phyloP scores from a whole-genome alignment of 2,329 filamentous ascomycete species.

The Penicillium digitatum region DNA sequence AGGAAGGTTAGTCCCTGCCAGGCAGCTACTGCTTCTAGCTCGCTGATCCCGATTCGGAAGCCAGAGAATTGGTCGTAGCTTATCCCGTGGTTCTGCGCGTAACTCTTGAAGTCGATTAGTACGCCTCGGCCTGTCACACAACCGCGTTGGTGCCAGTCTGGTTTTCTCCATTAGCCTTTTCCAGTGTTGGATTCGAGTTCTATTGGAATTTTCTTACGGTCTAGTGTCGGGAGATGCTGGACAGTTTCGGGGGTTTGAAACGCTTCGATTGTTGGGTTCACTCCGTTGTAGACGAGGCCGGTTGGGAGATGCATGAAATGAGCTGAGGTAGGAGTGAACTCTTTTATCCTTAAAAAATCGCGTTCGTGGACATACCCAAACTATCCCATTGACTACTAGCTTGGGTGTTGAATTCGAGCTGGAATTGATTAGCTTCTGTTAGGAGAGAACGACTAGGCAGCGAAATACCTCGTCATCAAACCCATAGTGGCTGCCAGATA shows the following conservation, averaged over 20 bases:
- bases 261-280: conserved; percentile 24
- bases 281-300: conserved; percentile 34
- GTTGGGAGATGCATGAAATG: conserved; percentile 21
- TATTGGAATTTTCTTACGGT: conserved; percentile 9
- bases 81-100: conserved; percentile 54
- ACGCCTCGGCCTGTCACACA: conserved; percentile 50
- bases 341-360: neutral
- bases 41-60: conserved; percentile 14
- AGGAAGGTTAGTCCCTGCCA: conserved; percentile 18
- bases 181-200: neutral
- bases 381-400: conserved; percentile 47
- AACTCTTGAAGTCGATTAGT: conserved; percentile 53
- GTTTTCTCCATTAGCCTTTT: conserved; percentile 11
- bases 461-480: conserved; percentile 44
- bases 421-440: neutral
- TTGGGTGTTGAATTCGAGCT: conserved; percentile 47
- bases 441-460: neutral
- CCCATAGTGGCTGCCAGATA: conserved; percentile 35
- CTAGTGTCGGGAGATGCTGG: conserved; percentile 22
- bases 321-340: conserved; percentile 8
- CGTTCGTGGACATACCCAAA: conserved; percentile 34
- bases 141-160: conserved; percentile 43
- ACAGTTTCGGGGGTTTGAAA: conserved; percentile 8
- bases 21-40: conserved; percentile 20
- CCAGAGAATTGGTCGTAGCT: conserved; percentile 53